Evolutionary conservation across 495 filamentous ascomycete genomes (phyloP).

Genomic region (Aspergillus haitiensis): DNA sequence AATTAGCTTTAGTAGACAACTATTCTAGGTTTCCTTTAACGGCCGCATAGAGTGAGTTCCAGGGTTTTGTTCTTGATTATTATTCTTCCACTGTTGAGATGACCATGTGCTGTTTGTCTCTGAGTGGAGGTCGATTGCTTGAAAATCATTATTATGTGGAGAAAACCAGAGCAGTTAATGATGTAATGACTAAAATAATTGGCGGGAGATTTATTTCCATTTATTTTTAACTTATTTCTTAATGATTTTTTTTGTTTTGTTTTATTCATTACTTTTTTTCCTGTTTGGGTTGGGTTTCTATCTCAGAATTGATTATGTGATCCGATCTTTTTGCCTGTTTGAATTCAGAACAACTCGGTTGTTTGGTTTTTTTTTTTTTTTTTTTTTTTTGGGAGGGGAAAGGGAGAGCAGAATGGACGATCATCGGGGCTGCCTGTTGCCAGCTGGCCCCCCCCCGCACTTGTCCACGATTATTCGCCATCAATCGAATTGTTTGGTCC

Average conservation of each 20-base stretch:
- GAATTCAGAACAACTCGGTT: not conserved
- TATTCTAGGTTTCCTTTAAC: not conserved
- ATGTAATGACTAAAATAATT: slow-evolving; percentile 3
- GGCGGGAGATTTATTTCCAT: not conserved
- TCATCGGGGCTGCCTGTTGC: not conserved
- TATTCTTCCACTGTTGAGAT: too few relatives aligned
- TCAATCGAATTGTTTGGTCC: not conserved
- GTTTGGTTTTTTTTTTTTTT: not conserved
- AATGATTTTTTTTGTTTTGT: not conserved
- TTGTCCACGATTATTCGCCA: not conserved
- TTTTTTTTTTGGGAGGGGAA: not conserved
- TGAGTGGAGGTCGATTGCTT: too few relatives aligned
- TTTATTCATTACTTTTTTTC: too few relatives aligned
- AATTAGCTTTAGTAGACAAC: not conserved
- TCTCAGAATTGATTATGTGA: too few relatives aligned
- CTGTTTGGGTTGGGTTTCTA: too few relatives aligned
- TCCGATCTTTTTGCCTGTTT: not conserved
- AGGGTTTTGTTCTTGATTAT: not conserved
- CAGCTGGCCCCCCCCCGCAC: slow-evolving; percentile 3
- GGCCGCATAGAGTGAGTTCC: not conserved
- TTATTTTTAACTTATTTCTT: not conserved
- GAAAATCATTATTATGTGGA: too few relatives aligned
- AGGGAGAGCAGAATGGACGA: not conserved
- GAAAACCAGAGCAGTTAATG: not conserved
- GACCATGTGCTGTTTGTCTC: too few relatives aligned